Evolutionary conservation across 371 early-diverging fungal genomes (phyloP).

Genomic region (Entomophthora muscae): DNA sequence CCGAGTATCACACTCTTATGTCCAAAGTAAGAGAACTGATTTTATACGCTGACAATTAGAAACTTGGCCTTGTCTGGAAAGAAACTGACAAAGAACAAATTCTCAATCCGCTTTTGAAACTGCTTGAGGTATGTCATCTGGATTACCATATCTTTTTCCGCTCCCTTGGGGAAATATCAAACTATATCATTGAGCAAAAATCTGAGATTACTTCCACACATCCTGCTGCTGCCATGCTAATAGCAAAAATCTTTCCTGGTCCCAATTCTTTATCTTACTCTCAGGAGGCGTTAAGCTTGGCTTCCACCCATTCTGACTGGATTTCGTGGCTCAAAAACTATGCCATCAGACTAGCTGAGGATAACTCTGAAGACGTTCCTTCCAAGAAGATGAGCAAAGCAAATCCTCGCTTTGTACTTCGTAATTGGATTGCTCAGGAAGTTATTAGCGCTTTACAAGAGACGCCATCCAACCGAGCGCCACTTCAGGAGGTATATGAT

Average conservation of each 20-base stretch:
- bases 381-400: neutral
- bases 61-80: conserved; percentile 10
- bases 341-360: conserved; percentile 5
- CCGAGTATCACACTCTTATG: conserved; percentile 30
- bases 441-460: conserved; percentile 21
- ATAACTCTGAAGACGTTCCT: conserved; percentile 6
- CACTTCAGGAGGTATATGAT: conserved; percentile 28
- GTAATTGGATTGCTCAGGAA: conserved; percentile 54
- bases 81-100: conserved; percentile 28
- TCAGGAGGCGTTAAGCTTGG: neutral
- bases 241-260: neutral
- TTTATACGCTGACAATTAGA: neutral
- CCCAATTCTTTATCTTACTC: neutral
- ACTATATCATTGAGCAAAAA: neutral
- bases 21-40: conserved; percentile 25
- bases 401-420: conserved; percentile 51
- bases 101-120: conserved; percentile 44
- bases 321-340: conserved; percentile 9
- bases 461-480: conserved; percentile 16
- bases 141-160: conserved; percentile 67
- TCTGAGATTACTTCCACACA: neutral
- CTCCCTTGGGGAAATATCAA: conserved; percentile 18
- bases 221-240: neutral
- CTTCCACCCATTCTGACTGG: neutral
- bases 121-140: conserved; percentile 30